Percentiles rank a stretch among this genome's conserved stretches.
phyloP scores from a whole-genome alignment of 2,329 filamentous ascomycete genomes.

The Colletotrichum gloeosporioides region DNA sequence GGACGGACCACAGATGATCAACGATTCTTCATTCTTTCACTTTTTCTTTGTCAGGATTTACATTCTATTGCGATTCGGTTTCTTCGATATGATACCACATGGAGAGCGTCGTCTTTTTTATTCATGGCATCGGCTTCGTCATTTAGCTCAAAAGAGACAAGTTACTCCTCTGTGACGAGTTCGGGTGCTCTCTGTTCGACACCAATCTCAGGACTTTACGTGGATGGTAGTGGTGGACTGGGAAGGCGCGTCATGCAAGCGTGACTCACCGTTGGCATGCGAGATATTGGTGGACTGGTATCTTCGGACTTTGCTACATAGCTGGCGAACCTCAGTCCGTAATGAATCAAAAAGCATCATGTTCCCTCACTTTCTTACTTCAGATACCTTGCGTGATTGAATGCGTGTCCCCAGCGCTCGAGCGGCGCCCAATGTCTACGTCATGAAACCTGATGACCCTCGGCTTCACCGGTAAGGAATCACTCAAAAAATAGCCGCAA shows the following conservation, averaged over 20 bases:
- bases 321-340: neutral
- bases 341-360: neutral
- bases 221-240: neutral
- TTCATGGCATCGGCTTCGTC: constrained; percentile 1
- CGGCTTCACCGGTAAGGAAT: neutral
- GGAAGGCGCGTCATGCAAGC: neutral
- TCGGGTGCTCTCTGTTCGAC: neutral
- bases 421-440: neutral
- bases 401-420: neutral
- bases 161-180: neutral
- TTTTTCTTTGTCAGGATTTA: constrained; percentile 15
- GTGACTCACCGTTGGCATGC: neutral
- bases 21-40: constrained; percentile 8
- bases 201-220: neutral
- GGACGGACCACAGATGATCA: constrained; percentile 5
- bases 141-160: constrained; percentile 4
- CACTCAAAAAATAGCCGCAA: neutral
- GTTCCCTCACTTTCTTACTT: neutral
- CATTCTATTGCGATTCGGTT: constrained; percentile 8
- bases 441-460: neutral
- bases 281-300: neutral
- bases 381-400: neutral
- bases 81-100: constrained; percentile 24
- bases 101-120: constrained; percentile 14
- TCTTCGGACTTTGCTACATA: neutral